Evolutionary conservation across 495 filamentous ascomycete genomes (phyloP).

Genomic region (Parachaetomium inaequale): DNA sequence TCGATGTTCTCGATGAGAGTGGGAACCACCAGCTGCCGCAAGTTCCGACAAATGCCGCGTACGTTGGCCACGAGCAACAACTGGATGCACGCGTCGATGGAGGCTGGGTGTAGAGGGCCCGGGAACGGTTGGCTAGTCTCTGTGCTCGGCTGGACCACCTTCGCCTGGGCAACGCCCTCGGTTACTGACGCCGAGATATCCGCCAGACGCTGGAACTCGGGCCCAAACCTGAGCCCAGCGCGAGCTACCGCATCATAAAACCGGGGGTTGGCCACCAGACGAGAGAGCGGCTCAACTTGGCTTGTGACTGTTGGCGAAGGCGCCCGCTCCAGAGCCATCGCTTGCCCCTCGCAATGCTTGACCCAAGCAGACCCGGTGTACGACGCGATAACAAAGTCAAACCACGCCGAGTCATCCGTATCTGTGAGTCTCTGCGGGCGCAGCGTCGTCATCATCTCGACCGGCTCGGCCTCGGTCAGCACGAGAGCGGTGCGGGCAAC

Average conservation of each 20-base stretch:
- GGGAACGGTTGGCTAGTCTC: conserved; percentile 15
- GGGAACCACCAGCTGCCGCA: conserved; percentile 31
- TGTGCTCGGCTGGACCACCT: neutral
- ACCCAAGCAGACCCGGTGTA: conserved; percentile 37
- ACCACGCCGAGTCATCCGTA: conserved; percentile 38
- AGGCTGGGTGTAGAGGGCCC: conserved; percentile 38
- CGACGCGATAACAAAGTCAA: conserved; percentile 45
- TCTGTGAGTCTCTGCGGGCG: conserved; percentile 35
- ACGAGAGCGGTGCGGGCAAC: conserved; percentile 36
- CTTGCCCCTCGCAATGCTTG: conserved; percentile 43
- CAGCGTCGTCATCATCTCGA: conserved; percentile 44
- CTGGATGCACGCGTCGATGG: conserved; percentile 44
- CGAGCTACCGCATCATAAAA: conserved; percentile 24
- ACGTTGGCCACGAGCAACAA: conserved; percentile 25
- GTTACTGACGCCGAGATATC: conserved; percentile 31
- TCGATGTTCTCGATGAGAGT: conserved; percentile 40
- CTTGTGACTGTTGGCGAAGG: neutral
- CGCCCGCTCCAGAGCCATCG: conserved; percentile 8
- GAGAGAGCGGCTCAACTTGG: neutral
- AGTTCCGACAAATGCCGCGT: conserved; percentile 30
- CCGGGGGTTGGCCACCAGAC: conserved; percentile 15
- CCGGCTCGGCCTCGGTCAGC: conserved; percentile 30
- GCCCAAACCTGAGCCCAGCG: conserved; percentile 26
- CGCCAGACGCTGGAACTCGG: conserved; percentile 33
- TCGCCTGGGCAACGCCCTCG: conserved; percentile 19